Evolutionary conservation across 139 green algal genomes (phyloP).

Genomic region (Parachlorella kessleri): DNA sequence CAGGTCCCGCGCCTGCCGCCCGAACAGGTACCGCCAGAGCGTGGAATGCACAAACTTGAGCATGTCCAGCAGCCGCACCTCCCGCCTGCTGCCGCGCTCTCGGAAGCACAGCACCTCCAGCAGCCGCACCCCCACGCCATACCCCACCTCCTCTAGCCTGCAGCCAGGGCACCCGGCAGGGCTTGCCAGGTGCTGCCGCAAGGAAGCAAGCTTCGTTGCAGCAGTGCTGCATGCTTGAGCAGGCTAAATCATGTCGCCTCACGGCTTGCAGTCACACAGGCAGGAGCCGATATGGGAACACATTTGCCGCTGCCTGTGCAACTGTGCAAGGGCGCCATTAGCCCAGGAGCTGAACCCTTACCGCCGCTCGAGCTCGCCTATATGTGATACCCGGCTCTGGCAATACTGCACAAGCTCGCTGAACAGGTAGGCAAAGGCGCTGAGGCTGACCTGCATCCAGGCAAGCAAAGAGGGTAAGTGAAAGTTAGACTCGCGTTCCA

Average conservation of each 20-base stretch:
- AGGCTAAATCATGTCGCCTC: too few species aligned
- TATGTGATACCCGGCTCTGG: conserved; percentile 83
- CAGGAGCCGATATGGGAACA: too few species aligned
- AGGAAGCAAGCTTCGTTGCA: too few species aligned
- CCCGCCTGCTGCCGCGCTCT: conserved; percentile 71
- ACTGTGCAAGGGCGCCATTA: too few species aligned
- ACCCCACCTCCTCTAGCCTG: conserved; percentile 86
- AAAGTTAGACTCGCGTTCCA: too few species aligned
- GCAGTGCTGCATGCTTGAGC: too few species aligned
- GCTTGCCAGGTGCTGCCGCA: too few species aligned
- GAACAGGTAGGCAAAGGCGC: conserved; percentile 94
- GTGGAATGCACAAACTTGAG: conserved; percentile 91
- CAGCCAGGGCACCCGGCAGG: too few species aligned
- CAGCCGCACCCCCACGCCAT: conserved; percentile 82
- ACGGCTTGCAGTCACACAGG: too few species aligned
- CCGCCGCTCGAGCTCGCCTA: conserved; percentile 90
- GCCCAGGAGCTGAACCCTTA: too few species aligned
- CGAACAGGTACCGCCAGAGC: conserved; percentile 94
- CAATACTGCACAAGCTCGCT: conserved; percentile 96
- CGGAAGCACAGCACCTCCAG: conserved; percentile 88
- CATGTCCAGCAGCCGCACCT: conserved; percentile 84
- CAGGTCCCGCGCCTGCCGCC: conserved; percentile 91
- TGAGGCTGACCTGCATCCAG: conserved; percentile 77
- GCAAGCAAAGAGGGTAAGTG: too few species aligned
- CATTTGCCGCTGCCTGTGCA: too few species aligned